These are phyloP conservation scores for Aegilops speltoides DNA, from an alignment of 176 grass and related monocot genomes.

Conservation along the genomic window DNA sequence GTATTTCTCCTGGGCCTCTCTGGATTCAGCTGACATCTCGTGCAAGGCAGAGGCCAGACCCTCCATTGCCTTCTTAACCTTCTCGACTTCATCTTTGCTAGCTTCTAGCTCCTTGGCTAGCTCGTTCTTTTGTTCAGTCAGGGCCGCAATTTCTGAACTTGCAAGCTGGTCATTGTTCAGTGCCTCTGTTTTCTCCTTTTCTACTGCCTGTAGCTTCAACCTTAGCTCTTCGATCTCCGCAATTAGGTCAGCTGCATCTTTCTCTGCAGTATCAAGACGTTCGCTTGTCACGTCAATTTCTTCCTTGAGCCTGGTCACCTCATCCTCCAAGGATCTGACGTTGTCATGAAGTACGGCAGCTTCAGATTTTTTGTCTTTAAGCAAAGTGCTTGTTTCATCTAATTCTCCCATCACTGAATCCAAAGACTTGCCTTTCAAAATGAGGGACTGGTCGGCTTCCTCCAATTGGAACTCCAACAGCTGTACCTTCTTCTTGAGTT, in stretches of 20 bases:
- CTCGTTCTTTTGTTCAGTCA: constrained; percentile 60
- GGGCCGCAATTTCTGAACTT: constrained; percentile 40
- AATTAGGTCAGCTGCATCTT: constrained; percentile 51
- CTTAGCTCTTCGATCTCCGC: constrained; percentile 52
- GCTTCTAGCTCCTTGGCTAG: constrained; percentile 56
- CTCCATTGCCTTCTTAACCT: constrained; percentile 92
- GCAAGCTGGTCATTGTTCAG: constrained; percentile 38
- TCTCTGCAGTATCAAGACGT: constrained; percentile 47
- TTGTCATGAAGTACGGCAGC: constrained; percentile 54
- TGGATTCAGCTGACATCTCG: constrained; percentile 77
- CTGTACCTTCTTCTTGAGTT: constrained; percentile 59
- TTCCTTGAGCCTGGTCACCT: constrained; percentile 49
- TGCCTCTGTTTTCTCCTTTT: constrained; percentile 43
- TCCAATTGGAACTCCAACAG: constrained; percentile 63
- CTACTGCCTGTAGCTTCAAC: constrained; percentile 44
- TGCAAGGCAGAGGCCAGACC: constrained; percentile 86
- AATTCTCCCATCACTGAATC: constrained; percentile 59
- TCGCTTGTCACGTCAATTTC: constrained; percentile 39
- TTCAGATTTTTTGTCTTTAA: constrained; percentile 64
- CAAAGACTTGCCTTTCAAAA: constrained; percentile 55
- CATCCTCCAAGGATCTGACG: constrained; percentile 60
- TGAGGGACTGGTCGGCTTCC: constrained; percentile 57
- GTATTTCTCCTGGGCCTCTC: constrained; percentile 65
- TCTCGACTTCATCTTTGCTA: constrained; percentile 61
- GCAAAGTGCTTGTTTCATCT: constrained; percentile 52